Evolutionary conservation across 2,329 filamentous ascomycete genomes (phyloP), one percentile per base, ranked within the genome.

Genomic region (Ceratocystis variospora): DNA sequence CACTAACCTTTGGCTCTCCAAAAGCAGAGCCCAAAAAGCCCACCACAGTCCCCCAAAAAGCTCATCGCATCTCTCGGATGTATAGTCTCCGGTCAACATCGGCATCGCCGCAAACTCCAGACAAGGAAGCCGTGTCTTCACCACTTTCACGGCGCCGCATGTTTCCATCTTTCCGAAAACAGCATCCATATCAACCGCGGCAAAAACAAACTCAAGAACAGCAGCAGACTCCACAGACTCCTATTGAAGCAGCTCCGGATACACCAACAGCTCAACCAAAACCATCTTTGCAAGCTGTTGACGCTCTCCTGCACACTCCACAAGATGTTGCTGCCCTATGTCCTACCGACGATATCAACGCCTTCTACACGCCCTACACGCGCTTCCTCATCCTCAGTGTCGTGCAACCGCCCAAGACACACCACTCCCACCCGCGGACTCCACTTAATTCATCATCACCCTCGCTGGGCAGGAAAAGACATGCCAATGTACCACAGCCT

Each of bases 1-100:
- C 83, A 5, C 71, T 85, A 15, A 78, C 74, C 41, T 75, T 73
- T n/a, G 73, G 61, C 17, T 63, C 61, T n/a, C 53, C 6, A 25
- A 57, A 57, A 33, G 1, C 53, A 57, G 25, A 57, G 53, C 12
- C 53, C 5, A 28, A 63, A 25, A 19, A 33, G 17, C 44, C 59
- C 17, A 37, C 33, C 33, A 44, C 59, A 33, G 8, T 3, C 17
- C 31, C 53, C n/a, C 53, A 57, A 33, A 62, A 62, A 15, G 0
- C 31, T 12, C 19, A 62, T 45, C 59, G 31, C 59, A 41, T 62
- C 28, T 57, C 53, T 10, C n/a, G 53, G 53, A 57, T 57, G 53
- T 57, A 57, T 25, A 57, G 53, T 33, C 53, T 57, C n/a, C 22
- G 53, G 3, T 57, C 53, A 57, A 57, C 53, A 22, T 22, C 53